These are phyloP conservation scores for Lecanicillium sp. DNA, from an alignment of 2,329 filamentous ascomycete genomes.

Conservation along the genomic window DNA sequence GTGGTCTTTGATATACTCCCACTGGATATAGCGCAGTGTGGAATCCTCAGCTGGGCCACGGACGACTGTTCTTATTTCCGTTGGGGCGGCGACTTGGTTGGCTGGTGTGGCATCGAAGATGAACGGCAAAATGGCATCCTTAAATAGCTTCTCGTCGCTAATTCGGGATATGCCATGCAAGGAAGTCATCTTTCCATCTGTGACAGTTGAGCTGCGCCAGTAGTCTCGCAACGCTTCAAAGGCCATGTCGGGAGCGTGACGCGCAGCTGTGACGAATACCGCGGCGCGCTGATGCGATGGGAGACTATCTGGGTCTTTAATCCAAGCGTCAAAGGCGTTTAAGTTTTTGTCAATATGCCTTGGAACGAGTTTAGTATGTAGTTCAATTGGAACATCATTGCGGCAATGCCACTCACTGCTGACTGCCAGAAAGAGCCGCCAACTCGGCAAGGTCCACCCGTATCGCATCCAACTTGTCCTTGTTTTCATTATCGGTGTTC, in stretches of 20 bases:
- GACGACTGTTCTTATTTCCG: too few species aligned
- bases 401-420: slow-evolving; percentile 62
- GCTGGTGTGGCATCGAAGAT: slow-evolving; percentile 72
- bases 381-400: slow-evolving; percentile 68
- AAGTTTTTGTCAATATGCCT: too few species aligned
- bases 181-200: slow-evolving; percentile 85
- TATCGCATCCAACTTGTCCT: slow-evolving; percentile 72
- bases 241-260: too few species aligned
- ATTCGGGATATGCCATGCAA: slow-evolving; percentile 69
- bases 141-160: slow-evolving; percentile 61
- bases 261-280: too few species aligned
- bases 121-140: slow-evolving; percentile 61
- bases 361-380: too few species aligned
- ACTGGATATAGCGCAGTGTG: slow-evolving; percentile 63
- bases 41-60: slow-evolving; percentile 82
- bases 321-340: too few species aligned
- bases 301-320: too few species aligned
- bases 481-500: slow-evolving; percentile 68
- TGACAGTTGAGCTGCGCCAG: too few species aligned
- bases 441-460: slow-evolving; percentile 50
- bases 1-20: slow-evolving; percentile 78
- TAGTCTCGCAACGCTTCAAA: too few species aligned
- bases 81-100: too few species aligned
- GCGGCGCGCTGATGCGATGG: too few species aligned
- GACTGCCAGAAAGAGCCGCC: neutral